Conservation (phyloP, 1,284 basidiomycete species). For the Melampsora americana region DNA sequence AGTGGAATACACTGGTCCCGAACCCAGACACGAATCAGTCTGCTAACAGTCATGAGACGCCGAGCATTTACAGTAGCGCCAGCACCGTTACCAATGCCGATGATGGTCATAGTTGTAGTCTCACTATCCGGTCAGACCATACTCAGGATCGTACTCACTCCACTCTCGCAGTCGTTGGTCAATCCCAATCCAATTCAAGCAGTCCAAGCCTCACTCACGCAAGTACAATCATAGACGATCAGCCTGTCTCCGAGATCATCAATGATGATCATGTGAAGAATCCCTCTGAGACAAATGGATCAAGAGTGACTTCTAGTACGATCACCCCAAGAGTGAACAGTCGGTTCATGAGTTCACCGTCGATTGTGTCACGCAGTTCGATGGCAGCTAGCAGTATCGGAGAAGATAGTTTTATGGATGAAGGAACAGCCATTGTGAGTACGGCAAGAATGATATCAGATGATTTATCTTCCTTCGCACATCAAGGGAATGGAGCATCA, state of each 20-base stretch:
- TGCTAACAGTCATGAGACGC: not conserved
- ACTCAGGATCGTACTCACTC: not conserved
- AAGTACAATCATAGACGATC: no score
- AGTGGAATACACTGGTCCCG: no score
- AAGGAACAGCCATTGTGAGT: not conserved
- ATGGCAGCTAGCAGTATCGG: not conserved
- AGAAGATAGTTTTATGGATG: conserved; percentile 6
- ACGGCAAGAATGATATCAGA: not conserved
- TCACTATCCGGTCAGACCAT: not conserved
- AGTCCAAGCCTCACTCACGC: no score
- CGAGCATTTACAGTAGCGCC: not conserved
- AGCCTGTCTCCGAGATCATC: no score
- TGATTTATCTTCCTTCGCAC: not conserved
- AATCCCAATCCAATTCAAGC: no score
- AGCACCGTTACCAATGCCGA: not conserved
- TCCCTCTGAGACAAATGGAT: no score
- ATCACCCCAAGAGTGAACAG: no score
- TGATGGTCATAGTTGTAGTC: not conserved
- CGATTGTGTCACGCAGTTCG: not conserved
- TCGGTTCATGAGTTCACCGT: not conserved
- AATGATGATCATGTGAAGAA: no score
- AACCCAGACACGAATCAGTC: not conserved
- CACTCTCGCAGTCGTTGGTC: not conserved
- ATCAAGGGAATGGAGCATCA: no score
- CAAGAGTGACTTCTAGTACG: no score